Percentiles rank a stretch among this genome's conserved stretches.
Evolutionary conservation across 495 filamentous ascomycete genomes (phyloP).

Genomic region (Barbatosphaeria neglecta): DNA sequence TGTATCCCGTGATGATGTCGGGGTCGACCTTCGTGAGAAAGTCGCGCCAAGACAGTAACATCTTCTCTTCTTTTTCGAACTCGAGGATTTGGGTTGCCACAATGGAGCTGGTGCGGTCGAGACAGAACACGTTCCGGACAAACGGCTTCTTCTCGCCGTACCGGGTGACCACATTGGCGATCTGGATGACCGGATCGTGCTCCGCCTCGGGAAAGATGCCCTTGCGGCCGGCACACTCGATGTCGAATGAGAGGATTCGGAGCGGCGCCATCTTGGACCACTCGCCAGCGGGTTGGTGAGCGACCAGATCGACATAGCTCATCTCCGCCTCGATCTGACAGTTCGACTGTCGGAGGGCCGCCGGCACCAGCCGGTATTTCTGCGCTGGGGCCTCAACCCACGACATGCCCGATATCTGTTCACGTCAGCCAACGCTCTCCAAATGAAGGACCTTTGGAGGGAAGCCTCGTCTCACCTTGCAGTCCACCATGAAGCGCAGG

Average conservation of each 20-base stretch:
- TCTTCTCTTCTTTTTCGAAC: constrained; percentile 65
- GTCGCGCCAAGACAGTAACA: constrained; percentile 81
- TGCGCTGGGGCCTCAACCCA: constrained; percentile 81
- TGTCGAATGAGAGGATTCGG: constrained; percentile 90
- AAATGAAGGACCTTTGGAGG: neutral
- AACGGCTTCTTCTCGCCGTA: constrained; percentile 96
- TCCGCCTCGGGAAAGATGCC: constrained; percentile 92
- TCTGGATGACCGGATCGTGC: constrained; percentile 92
- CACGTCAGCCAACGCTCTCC: constrained; percentile 5
- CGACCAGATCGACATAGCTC: constrained; percentile 70
- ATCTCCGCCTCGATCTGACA: constrained; percentile 90
- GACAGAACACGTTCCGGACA: constrained; percentile 88
- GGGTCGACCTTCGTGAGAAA: constrained; percentile 89
- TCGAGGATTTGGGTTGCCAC: constrained; percentile 89
- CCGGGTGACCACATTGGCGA: constrained; percentile 91
- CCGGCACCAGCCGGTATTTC: constrained; percentile 55
- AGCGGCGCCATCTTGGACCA: constrained; percentile 98
- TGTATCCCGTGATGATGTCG: constrained; percentile 98
- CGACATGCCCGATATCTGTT: constrained; percentile 79
- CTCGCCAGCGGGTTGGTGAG: constrained; percentile 82
- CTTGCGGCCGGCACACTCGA: constrained; percentile 95
- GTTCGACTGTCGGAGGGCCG: constrained; percentile 60
- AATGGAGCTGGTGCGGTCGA: constrained; percentile 82
- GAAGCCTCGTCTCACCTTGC: constrained; percentile 52
- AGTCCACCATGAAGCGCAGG: constrained; percentile 95